Evolutionary conservation across 495 filamentous ascomycete genomes (phyloP), one percentile per base, ranked within the genome.

Genomic region (Glonium stellatum): DNA sequence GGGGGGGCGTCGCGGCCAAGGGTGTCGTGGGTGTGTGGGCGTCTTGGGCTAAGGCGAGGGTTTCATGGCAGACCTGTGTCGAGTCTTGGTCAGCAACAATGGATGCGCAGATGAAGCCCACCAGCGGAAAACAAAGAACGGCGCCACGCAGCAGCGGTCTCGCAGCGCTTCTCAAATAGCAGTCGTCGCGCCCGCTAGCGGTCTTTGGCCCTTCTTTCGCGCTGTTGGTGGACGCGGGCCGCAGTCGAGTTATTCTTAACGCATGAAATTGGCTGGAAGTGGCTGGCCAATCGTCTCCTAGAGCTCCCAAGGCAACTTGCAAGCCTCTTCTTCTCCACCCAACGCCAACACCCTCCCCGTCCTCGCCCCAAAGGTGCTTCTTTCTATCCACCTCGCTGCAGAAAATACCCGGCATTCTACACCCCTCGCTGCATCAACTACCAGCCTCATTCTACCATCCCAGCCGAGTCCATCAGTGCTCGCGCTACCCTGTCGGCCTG

Each of bases 231-330:
- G 39, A 15, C 4, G 52, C 21, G 23, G 52, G 15, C 35, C 12
- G 36, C 39, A 22, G 12, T 34, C 54, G 21, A 22, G 18, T 46
- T 4, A 23, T 41, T 22, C 34, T 55, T 39, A 44, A 46, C 54
- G 54, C 54, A 57, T 57, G 39, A 57, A 57, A 57, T 57, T 57
- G 54, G 52, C 23, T 57, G 37, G 55, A 15, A 57, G 37, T 39
- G 35, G 19, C 21, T 47, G 31, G 23, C 37, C 39, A 48, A 36
- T 41, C 21, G 31, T 41, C 41, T 48, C 55, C 1, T 3, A 4
- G 2, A 18, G 11, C 12, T 51, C 21, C 22, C 21, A n/a, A 31
- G 48, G 13, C 25, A 51, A 12, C 25, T 21, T 13, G 21, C 15
- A n/a, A 23, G 21, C 48, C 25, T 51, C 25, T 23, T 18, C 52